Evolutionary conservation across 805 yeast genomes (phyloP).

Genomic region (Metschnikowia amazonensis): DNA sequence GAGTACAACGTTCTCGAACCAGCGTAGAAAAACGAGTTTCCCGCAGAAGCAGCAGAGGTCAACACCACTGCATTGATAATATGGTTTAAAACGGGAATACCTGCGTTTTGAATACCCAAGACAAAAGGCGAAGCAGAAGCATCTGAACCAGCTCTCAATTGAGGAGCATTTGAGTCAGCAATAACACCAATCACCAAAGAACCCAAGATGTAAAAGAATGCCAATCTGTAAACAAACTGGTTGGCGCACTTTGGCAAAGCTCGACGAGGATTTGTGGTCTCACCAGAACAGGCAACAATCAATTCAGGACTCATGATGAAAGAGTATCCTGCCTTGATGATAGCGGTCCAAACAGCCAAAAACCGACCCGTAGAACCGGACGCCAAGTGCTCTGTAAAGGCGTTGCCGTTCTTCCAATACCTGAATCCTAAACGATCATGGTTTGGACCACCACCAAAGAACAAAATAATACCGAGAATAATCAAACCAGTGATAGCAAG

Average conservation of each 20-base stretch:
- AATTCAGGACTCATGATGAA: conserved; percentile 49
- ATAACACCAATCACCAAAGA: conserved; percentile 40
- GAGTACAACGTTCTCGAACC: conserved; percentile 19
- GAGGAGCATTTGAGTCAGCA: conserved; percentile 27
- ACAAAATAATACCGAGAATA: conserved; percentile 20
- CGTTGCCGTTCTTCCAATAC: conserved; percentile 24
- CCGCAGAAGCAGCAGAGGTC: conserved; percentile 50
- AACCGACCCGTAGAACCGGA: conserved; percentile 24
- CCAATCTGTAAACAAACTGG: conserved; percentile 52
- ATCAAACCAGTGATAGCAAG: conserved; percentile 20
- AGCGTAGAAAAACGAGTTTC: conserved; percentile 21
- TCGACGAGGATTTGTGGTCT: conserved; percentile 54
- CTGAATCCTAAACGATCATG: conserved; percentile 21
- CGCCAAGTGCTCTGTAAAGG: conserved; percentile 43
- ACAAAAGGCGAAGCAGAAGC: conserved; percentile 79
- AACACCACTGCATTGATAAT: conserved; percentile 76
- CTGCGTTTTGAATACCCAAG: conserved; percentile 69
- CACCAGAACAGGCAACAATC: conserved; percentile 51
- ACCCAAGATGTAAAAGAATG: conserved; percentile 38
- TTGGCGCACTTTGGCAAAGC: conserved; percentile 60
- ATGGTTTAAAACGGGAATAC: conserved; percentile 65
- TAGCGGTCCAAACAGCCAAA: conserved; percentile 24
- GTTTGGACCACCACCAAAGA: conserved; percentile 21
- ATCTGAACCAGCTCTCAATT: conserved; percentile 26
- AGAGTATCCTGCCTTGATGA: conserved; percentile 27